Base-by-base conservation (phyloP, 495 filamentous ascomycete species). In the Penicillium fimorum region DNA sequence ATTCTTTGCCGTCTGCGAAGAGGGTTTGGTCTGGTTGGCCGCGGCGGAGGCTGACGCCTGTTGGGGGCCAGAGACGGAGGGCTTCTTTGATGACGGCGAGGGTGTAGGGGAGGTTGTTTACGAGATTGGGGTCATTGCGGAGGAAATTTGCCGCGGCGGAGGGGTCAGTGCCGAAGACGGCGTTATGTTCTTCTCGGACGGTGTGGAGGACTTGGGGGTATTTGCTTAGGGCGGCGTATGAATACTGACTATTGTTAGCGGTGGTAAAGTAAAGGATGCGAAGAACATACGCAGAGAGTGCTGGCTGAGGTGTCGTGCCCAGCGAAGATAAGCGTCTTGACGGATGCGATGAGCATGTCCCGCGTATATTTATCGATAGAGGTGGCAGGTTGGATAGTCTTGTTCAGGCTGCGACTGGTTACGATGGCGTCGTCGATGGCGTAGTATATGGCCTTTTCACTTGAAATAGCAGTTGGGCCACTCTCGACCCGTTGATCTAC, bases 41-140 rank as follows among this genome's bases (percentile, higher is more conserved):
- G 61, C 72, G 0, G 75, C 73, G 0, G 22, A 35, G 27, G 25
- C 43, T 46, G 4, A 46, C 1, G 43, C 43, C 43, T 29, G 24
- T 46, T 57, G 76, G 70, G 0, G 79, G 70, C 55, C 64, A 78
- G 1, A 82, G 49, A 5, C 79, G 70, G 10, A 82, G 57, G 0
- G 74, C 69, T 53, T 82, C 81, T 55, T 77, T 80, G 55, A 84
- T 73, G 0, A 82, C 69, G 2, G 78, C 79, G 0, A 64, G 29
- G 3, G 78, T 79, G 53, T 74, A 81, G 2, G 73, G 66, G 11
- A 77, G 57, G 15, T 71, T 44, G 54, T 78, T 77, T 33, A 82
- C 53, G 0, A 79, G 51, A 2, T 61, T 43, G 0, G 79, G 75
- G 9, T 74, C 56, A 0, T 57, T 50, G 2, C 47, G 44, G 37